Evolutionary conservation across 805 yeast genomes (phyloP), one percentile per base, ranked within the genome.

Genomic region (Wickerhamiella allomyrinae): DNA sequence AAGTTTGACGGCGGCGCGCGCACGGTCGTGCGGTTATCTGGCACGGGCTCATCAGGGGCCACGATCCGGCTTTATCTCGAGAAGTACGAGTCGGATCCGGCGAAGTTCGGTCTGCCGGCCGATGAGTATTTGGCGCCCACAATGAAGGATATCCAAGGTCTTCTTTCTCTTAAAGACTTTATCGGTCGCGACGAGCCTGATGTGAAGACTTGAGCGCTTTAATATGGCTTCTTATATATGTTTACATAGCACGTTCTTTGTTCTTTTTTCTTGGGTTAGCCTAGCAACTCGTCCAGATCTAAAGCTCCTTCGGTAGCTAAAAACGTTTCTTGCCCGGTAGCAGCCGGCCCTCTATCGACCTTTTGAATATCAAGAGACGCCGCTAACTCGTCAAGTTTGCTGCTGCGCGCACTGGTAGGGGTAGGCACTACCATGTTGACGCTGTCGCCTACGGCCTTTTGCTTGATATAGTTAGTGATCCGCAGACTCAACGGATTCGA

Each of bases 31-130:
- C 79, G 98, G 62, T 70, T 91, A 49, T 85, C 95, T 0, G 98
- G 98, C 43, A 89, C 98, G 2, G 98, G 98, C 13, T 86, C 96
- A 2, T 79, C 94, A 2, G 98, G 98, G 39, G 97, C 98, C 17
- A 89, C 98, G 5, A 86, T 91, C 46, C 76, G 98, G 62, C 69
- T 89, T 52, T 89, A 89, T 65, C 66, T 89, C 57, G 97, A 89
- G 63, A 79, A 78, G 61, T 85, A 81, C 65, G 75, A 82, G 20
- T 52, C 61, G 37, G 91, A 84, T 56, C 54, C 61, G 40, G 48
- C 72, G 15, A 69, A 69, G 33, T 73, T 70, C 55, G 55, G 54
- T 6, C 49, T 61, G 49, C 60, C 67, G 37, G 89, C 86, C 10
- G 80, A 80, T 51, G 77, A 76, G 37, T 89, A 67, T 62, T 70